Evolutionary conservation across 1,284 basidiomycete genomes (phyloP), one percentile per base, ranked within the genome.

Genomic region (Ceratobasidium sp.): DNA sequence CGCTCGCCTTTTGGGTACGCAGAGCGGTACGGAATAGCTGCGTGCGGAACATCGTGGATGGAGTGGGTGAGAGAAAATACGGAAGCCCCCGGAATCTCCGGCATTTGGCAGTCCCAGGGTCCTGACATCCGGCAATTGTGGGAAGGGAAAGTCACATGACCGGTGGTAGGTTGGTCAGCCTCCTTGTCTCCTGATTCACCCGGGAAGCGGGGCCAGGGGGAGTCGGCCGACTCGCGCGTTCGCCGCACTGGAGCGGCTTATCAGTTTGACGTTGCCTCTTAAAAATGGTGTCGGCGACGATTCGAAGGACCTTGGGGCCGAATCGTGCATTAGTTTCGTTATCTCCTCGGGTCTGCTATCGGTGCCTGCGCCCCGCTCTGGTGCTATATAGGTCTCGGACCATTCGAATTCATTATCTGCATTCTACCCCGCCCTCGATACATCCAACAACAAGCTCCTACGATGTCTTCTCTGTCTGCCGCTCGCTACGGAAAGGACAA

Each of bases 401-500:
- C 46, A 26, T 38, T 16, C 28, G 13, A 13, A 14, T 43, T 47
- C 16, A 13, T 30, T 35, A 54, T 47, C 57, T 38, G 28, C 41
- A 63, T 61, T 13, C 58, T 32, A 38, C 41, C 41, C 18, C 61
- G 11, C 43, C 59, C 26, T n/a, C 59, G 18, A 28, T 28, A 14
- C 23, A 26, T 32, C 38, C 61, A 14, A 38, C 43, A 21, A 26
- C 8, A n/a, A 18, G 32, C 18, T 35, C 50, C 50, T 28, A 58
- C 21, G 32, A 58, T 58, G 55, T 61, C 69, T 23, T 41, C 71
- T 55, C 86, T 89, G 69, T 78, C 83, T 1, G 78, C 82, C 49
- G 89, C 92, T 1, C 87, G 88, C 30, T 94, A 95, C 78, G 95
- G 95, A 38, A 97, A 97, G 82, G 91, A 94, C 82, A 91, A 92